Evolutionary conservation across 345 rosid genomes (phyloP), one percentile per base, ranked within the genome.

Genomic region (Clausena lansium): DNA sequence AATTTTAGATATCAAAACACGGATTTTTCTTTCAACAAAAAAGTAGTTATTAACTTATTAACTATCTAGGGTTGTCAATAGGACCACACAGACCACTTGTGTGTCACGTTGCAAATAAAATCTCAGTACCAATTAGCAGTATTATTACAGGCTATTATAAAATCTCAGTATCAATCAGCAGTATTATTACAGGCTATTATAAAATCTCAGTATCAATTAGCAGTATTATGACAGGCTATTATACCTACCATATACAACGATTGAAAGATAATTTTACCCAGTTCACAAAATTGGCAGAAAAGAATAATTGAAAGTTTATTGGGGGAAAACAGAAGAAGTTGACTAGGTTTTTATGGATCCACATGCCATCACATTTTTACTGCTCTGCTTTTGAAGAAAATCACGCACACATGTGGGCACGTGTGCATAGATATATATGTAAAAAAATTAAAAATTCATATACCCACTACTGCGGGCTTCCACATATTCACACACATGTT

Each of bases 401-500:
- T 76, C 85, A 81, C 83, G 78, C 87, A 87, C 77, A 89, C 93
- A 89, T 87, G 94, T 92, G 91, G 75, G 91, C 93, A 88, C 88
- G 93, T 90, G 92, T 87, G 91, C 88, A 78, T 78, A 82, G 79
- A 71, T 85, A 75, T 74, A 79, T 74, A 62, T 36, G 82, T 80
- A 9, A 7, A 60, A 17, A n/a, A 13, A 60, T 30, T 2, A 62
- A 32, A 3, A 61, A 17, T 28, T 1, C 5, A 7, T 15, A 17
- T 32, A 0, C 20, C 24, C 35, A 6, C 36, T 19, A 9, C 45
- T 9, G 85, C 87, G 84, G 81, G 81, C 84, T 85, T 89, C 88
- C 84, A 93, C 86, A 84, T 83, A 85, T 86, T 85, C 84, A 89
- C 89, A 89, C 93, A 91, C 90, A 79, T 91, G 97, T 88, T 63